Percentiles rank a stretch among this genome's conserved stretches.
Conservation (phyloP, 2,329 filamentous ascomycete genomes). For the Talaromyces sp. region DNA sequence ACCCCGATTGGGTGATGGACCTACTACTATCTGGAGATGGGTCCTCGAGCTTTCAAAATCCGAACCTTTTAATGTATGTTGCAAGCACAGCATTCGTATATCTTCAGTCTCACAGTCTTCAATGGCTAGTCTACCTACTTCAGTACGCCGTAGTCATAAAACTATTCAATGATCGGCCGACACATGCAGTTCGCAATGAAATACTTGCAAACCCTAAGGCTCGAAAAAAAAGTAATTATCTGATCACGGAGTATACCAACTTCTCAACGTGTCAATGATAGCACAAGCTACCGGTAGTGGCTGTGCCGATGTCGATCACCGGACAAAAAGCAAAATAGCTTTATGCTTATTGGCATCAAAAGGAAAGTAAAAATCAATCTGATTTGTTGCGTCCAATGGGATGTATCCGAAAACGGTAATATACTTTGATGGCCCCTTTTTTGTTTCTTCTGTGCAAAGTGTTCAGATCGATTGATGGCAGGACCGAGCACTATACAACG, state of each 20-base stretch:
- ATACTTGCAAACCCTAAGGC: not conserved
- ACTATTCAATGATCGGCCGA: not conserved
- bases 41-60: not conserved
- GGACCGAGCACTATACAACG: not conserved
- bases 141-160: too few species aligned
- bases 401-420: conserved; percentile 2
- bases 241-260: too few species aligned
- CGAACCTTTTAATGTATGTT: not conserved
- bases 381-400: not conserved
- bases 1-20: not conserved
- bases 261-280: not conserved
- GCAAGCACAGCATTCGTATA: not conserved
- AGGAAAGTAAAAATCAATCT: not conserved
- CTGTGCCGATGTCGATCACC: not conserved
- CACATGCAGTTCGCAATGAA: not conserved
- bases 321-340: not conserved
- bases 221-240: too few species aligned
- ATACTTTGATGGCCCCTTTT: not conserved
- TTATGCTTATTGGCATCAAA: not conserved
- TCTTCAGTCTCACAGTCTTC: not conserved
- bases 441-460: not conserved
- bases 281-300: not conserved
- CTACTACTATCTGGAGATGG: not conserved
- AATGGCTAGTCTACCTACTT: not conserved
- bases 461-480: not conserved